Evolutionary conservation across 1,284 basidiomycete genomes (phyloP), one percentile per base, ranked within the genome.

Genomic region (Cryptococcus amylolentus): DNA sequence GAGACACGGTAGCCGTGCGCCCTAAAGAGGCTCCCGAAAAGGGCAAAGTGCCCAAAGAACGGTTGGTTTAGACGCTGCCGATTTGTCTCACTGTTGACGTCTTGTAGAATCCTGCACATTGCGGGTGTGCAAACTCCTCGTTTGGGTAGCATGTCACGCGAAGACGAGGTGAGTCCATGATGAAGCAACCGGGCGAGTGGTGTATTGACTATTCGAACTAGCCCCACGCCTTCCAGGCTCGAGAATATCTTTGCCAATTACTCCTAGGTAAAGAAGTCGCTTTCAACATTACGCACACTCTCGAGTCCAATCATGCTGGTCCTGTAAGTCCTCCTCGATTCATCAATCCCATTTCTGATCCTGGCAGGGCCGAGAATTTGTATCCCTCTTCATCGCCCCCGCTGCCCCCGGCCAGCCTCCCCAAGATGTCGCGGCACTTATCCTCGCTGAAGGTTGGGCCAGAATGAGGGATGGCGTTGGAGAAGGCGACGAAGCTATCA

Each of bases 211-310:
- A 20, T 16, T 13, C 26, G 41, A 38, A 20, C 14, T 63, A 93
- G 88, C 85, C 88, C 9, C 92, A 88, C 84, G 90, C 93, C 5
- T 97, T 89, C 72, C 89, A 94, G 71, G 87, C 92, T 43, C 87
- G 95, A 68, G 95, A 98, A 79, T 96, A 87, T 77, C 82, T 98
- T 40, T 87, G 94, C 49, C 80, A 85, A 40, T 79, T 92, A 52
- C 82, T 86, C 18, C 91, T 98, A 52, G 94, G 93, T 63, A 94
- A 95, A 72, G 86, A 94, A 77, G 83, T 78, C 27, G 72, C 73
- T 20, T 74, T 76, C 58, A 71, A 54, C 49, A 69, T 79, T 54
- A 71, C 72, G 2, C 76, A 77, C 60, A 71, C 70, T 31, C 57
- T 76, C 26, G 62, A 63, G 53, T 35, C 28, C 46, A 18, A 35